Evolutionary conservation across 1,284 basidiomycete species (phyloP), one percentile per base, ranked within the genome.

Genomic region (Malassezia equina): DNA sequence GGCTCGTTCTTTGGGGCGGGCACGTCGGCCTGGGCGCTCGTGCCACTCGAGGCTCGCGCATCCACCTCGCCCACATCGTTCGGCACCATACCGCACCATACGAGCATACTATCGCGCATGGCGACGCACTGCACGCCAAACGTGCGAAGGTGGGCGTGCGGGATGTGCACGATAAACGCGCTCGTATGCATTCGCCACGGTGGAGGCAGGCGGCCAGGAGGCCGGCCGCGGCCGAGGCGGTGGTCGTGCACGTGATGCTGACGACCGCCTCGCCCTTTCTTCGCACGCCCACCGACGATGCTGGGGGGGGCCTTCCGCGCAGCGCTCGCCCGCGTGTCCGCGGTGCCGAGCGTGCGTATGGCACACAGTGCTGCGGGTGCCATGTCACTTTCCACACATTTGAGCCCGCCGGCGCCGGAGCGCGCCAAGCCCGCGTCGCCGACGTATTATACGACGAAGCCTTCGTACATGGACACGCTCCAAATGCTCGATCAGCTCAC

Each of bases 381-480:
- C 8, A 9, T 33, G 24, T 17, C 47, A 1, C 19, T 21, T 8
- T 31, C 24, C 12, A 29, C 47, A 12, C 36, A 23, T 4, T 34
- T 40, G 34, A 19, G 8, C 23, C 44, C 45, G 7, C 48, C 51
- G 17, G 29, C 56, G 43, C 63, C 64, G 2, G 47, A 52, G 12
- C 76, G 74, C 4, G 45, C 63, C 39, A 76, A 76, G 55, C 79
- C 79, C 1, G 52, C 64, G 2, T 85, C 87, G 1, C 80, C 86
- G 15, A 82, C 83, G 47, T 91, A 90, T 78, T 94, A 87, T 77
- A 89, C 89, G n/a, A 85, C 83, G n/a, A 83, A 84, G 42, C 79
- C 86, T 0, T 78, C 79, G 29, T 89, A 84, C 78, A 84, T 84
- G 71, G 86, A 90, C 76, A 81, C 84, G 53, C 76, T 91, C 36